These are phyloP conservation scores for Niveomyces coronatus DNA, from an alignment of 2,329 filamentous ascomycete genomes.

Conservation along the genomic window DNA sequence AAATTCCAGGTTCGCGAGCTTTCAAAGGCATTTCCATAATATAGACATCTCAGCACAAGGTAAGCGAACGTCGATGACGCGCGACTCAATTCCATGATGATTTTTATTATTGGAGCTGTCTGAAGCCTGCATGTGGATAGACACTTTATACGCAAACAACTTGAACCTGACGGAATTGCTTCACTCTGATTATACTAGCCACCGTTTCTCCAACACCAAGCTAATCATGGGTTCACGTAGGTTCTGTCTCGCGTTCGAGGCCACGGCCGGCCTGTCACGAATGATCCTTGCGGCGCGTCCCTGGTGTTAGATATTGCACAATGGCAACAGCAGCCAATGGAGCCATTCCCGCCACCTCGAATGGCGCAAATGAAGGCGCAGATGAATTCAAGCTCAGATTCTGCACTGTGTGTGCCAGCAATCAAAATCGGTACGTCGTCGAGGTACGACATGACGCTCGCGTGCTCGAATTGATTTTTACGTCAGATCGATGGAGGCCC, in stretches of 20 bases:
- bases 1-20: constrained; percentile 6
- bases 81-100: constrained; percentile 30
- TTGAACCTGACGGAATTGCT: constrained; percentile 25
- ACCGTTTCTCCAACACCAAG: constrained; percentile 4
- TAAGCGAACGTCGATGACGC: constrained; percentile 5
- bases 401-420: constrained; percentile 97
- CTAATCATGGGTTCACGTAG: too few relatives aligned
- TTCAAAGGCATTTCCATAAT: not conserved
- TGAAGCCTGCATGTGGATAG: constrained; percentile 53
- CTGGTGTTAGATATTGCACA: too few relatives aligned
- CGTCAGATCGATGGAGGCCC: constrained; percentile 90
- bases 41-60: constrained; percentile 12
- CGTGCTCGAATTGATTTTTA: constrained; percentile 1
- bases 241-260: too few relatives aligned
- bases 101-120: constrained; percentile 68
- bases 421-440: constrained; percentile 76
- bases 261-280: too few relatives aligned
- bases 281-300: too few relatives aligned
- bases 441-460: not conserved
- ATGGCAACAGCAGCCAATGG: constrained; percentile 35
- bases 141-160: constrained; percentile 45
- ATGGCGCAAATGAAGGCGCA: constrained; percentile 38
- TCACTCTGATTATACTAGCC: not conserved
- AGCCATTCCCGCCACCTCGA: constrained; percentile 22
- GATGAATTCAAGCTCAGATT: constrained; percentile 83